phyloP scores from a whole-genome alignment of 441 rosid species.

The Eutrema salsugineum region DNA sequence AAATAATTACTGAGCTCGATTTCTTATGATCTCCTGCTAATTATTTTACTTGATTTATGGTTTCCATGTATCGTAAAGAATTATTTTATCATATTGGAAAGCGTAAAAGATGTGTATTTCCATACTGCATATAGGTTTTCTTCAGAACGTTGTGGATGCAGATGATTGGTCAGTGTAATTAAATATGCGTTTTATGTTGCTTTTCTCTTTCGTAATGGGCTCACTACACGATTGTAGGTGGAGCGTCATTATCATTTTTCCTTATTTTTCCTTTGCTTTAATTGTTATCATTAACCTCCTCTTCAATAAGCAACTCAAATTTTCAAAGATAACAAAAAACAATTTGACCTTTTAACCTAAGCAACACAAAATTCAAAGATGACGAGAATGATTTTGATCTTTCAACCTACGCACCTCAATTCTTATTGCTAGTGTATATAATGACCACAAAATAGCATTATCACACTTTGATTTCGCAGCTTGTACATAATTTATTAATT shows the following conservation, averaged over 20 bases:
- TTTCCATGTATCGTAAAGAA: not conserved
- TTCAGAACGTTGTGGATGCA: not conserved
- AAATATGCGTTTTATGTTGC: not conserved
- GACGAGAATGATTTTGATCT: not conserved
- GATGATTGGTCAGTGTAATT: not conserved
- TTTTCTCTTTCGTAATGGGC: constrained; percentile 19
- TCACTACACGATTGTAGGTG: constrained; percentile 12
- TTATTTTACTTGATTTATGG: not conserved
- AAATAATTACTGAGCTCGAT: not conserved
- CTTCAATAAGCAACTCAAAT: not conserved
- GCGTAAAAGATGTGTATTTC: not conserved
- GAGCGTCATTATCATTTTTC: constrained; percentile 15
- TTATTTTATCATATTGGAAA: not conserved
- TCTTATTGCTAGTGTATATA: not conserved
- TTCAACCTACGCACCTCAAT: not conserved
- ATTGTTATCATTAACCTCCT: constrained; percentile 8
- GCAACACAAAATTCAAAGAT: not conserved
- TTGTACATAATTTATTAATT: not conserved
- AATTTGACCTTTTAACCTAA: not conserved
- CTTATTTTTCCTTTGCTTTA: constrained; percentile 1
- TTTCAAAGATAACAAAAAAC: not conserved
- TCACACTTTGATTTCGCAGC: not conserved
- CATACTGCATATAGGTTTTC: not conserved
- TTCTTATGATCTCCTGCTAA: too few species aligned
- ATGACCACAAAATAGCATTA: not conserved